Evolutionary conservation across 345 rosid species (phyloP).

Genomic region (Aurinia saxatilis): DNA sequence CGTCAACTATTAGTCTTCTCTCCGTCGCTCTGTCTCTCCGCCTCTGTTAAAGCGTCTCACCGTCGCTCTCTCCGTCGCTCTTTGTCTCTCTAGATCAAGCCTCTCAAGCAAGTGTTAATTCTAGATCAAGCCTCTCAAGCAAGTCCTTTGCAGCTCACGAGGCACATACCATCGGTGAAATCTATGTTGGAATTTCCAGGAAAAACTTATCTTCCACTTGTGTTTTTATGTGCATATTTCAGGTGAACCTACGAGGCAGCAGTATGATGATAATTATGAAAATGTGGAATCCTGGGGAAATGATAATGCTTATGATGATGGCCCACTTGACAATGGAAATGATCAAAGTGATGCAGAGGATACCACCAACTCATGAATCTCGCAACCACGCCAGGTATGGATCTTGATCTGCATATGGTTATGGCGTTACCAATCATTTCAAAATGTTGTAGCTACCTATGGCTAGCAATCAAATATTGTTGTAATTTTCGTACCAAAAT

Average conservation of each 20-base stretch:
- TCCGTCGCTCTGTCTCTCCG: too few species aligned
- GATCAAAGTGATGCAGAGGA: constrained; percentile 59
- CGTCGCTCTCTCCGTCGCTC: too few species aligned
- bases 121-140: too few species aligned
- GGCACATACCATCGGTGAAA: neutral
- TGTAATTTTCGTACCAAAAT: neutral
- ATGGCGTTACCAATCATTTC: neutral
- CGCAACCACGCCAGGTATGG: constrained; percentile 90
- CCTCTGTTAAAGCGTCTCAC: too few species aligned
- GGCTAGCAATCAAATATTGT: neutral
- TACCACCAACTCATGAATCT: constrained; percentile 43
- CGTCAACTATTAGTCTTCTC: too few species aligned
- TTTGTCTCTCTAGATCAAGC: too few species aligned
- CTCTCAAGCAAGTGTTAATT: too few species aligned
- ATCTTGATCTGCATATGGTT: constrained; percentile 7
- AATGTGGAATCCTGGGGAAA: constrained; percentile 54
- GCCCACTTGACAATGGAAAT: constrained; percentile 49
- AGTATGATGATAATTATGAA: constrained; percentile 43
- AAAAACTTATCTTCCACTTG: neutral
- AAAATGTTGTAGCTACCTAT: neutral
- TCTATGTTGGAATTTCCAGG: neutral
- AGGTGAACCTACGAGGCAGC: constrained; percentile 45
- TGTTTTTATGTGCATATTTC: constrained; percentile 21
- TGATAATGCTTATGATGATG: constrained; percentile 41
- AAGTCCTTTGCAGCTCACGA: too few species aligned